phyloP scores from a whole-genome alignment of 129 eudicot genomes.

The Tagetes patula region DNA sequence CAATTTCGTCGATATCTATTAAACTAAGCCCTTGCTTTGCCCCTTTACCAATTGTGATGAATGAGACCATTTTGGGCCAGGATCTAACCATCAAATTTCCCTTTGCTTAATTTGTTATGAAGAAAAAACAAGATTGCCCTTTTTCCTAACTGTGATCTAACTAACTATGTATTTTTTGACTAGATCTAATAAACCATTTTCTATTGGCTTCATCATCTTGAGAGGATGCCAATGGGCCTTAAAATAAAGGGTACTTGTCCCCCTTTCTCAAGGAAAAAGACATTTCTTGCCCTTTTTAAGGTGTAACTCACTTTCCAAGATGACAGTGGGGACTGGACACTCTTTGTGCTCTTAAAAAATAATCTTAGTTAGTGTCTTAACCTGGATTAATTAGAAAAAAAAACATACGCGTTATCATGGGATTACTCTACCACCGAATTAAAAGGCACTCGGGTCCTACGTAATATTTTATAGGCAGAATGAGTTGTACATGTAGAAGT shows the following conservation, averaged over 20 bases:
- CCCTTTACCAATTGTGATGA: not conserved
- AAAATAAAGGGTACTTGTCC: conserved; percentile 13
- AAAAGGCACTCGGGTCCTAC: conserved; percentile 16
- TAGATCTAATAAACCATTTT: conserved; percentile 1
- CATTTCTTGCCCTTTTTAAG: conserved; percentile 29
- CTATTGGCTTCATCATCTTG: not conserved
- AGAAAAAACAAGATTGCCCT: conserved; percentile 22
- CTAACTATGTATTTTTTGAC: not conserved
- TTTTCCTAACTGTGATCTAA: conserved; percentile 13
- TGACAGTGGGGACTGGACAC: conserved; percentile 21
- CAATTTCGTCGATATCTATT: not conserved
- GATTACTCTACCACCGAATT: not conserved
- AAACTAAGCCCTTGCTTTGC: not conserved
- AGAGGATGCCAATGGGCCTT: conserved; percentile 29
- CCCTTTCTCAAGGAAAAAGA: conserved; percentile 16
- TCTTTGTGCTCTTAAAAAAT: conserved; percentile 23
- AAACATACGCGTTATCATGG: too few relatives aligned
- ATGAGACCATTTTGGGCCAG: not conserved
- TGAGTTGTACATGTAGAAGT: conserved; percentile 19
- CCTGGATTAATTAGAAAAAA: conserved; percentile 24
- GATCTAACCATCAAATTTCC: not conserved
- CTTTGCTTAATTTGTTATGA: conserved; percentile 4
- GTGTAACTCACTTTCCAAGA: conserved; percentile 30
- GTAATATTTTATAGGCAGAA: not conserved
- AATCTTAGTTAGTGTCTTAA: conserved; percentile 22